Evolutionary conservation across 1,284 basidiomycete species (phyloP).

Genomic region (Ganoderma lucidum): DNA sequence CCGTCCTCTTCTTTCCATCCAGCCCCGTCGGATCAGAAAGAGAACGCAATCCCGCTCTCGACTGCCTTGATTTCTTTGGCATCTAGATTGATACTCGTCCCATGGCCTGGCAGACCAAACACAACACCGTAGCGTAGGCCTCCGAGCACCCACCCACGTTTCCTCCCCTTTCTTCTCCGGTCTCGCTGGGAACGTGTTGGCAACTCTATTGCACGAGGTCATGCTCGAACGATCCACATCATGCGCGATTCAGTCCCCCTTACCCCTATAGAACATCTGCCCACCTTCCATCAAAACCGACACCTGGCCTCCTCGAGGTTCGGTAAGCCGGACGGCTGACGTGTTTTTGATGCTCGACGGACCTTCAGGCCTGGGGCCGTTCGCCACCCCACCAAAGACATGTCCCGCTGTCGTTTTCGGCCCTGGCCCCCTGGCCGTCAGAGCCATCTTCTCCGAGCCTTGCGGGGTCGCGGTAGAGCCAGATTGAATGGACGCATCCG

Average conservation of each 20-base stretch:
- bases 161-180: not conserved
- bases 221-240: not conserved
- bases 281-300: conserved; percentile 1
- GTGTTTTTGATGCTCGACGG: conserved; percentile 3
- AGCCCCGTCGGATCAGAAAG: conserved; percentile 1
- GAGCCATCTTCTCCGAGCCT: not conserved
- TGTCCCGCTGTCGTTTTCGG: not conserved
- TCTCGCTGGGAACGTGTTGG: conserved; percentile 1
- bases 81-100: not conserved
- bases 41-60: not conserved
- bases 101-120: not conserved
- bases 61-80: not conserved
- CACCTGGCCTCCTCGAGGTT: conserved; percentile 3
- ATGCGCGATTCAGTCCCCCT: not conserved
- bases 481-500: not conserved
- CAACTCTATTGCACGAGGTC: conserved; percentile 8
- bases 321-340: not conserved
- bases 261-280: not conserved
- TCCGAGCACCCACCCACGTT: not conserved
- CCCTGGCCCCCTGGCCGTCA: not conserved
- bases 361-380: not conserved
- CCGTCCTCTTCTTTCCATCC: not conserved
- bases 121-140: not conserved
- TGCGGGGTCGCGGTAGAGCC: not conserved
- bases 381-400: not conserved